Conservation (phyloP, 768 basidiomycete genomes). For the Auriscalpium microsporum region DNA sequence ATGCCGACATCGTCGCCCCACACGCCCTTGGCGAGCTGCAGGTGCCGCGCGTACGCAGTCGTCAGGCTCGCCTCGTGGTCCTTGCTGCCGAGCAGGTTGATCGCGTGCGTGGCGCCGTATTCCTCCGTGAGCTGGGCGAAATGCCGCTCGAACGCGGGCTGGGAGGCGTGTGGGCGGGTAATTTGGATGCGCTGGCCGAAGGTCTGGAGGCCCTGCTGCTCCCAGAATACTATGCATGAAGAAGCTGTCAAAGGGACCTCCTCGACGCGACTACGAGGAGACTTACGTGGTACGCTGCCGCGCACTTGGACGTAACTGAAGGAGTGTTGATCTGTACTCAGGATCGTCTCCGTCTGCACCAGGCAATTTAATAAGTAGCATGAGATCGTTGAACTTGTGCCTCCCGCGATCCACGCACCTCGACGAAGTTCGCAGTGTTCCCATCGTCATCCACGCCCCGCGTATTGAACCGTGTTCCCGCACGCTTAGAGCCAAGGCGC, state of each 20-base stretch:
- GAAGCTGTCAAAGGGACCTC: background rate
- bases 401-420: slow-evolving; percentile 39
- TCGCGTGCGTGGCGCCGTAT: slow-evolving; percentile 77
- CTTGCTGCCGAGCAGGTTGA: slow-evolving; percentile 87
- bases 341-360: slow-evolving; percentile 77
- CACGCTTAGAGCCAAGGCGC: slow-evolving; percentile 87
- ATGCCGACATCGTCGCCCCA: slow-evolving; percentile 66
- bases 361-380: background rate
- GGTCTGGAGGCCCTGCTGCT: slow-evolving; percentile 92
- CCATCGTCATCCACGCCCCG: slow-evolving; percentile 95
- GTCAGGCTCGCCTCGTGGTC: slow-evolving; percentile 88
- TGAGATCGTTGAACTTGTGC: background rate
- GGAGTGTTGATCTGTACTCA: slow-evolving; percentile 80
- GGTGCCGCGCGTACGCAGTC: slow-evolving; percentile 72
- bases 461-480: slow-evolving; percentile 95
- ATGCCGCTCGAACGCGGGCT: slow-evolving; percentile 95
- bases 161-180: slow-evolving; percentile 89
- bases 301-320: slow-evolving; percentile 92
- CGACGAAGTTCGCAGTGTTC: slow-evolving; percentile 93
- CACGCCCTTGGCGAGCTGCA: slow-evolving; percentile 53
- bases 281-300: slow-evolving; percentile 90
- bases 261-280: slow-evolving; percentile 7
- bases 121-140: slow-evolving; percentile 80
- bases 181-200: slow-evolving; percentile 94
- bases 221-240: slow-evolving; percentile 82